Conservation (phyloP, 306 rosid genomes). For the Parietaria judaica region DNA sequence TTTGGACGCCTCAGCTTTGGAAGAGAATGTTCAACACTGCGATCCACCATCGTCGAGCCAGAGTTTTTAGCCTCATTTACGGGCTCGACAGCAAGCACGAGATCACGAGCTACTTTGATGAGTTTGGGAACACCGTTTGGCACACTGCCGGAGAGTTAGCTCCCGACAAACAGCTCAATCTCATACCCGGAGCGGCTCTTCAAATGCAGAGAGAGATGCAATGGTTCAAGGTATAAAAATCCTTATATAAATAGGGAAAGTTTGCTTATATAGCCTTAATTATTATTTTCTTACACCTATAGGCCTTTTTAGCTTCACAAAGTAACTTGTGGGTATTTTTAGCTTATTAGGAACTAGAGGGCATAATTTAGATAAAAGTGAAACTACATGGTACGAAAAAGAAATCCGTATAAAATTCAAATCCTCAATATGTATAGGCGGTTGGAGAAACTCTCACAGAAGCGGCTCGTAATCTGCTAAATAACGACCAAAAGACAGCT, state of each 20-base stretch:
- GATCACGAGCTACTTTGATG: not conserved
- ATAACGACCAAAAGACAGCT: conserved; percentile 3
- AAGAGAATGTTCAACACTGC: not conserved
- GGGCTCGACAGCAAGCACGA: not conserved
- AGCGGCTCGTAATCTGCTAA: not conserved
- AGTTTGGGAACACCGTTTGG: not conserved
- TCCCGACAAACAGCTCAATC: not conserved
- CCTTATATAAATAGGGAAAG: no score
- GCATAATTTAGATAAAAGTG: no score
- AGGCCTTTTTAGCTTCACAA: no score
- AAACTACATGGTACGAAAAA: no score
- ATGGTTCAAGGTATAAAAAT: not conserved
- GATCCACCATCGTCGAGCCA: not conserved
- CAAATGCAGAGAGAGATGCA: conserved; percentile 9
- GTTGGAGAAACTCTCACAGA: not conserved
- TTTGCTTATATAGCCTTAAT: no score
- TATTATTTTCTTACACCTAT: no score
- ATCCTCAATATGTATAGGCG: not conserved
- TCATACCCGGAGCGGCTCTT: conserved; percentile 1
- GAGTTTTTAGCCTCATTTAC: not conserved
- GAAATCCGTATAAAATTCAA: no score
- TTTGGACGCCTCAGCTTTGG: not conserved
- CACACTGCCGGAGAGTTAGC: not conserved
- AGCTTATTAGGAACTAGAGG: no score
- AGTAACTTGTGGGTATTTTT: no score